Evolutionary conservation across 2,329 filamentous ascomycete genomes (phyloP).

Genomic region (Zalaria obscura): DNA sequence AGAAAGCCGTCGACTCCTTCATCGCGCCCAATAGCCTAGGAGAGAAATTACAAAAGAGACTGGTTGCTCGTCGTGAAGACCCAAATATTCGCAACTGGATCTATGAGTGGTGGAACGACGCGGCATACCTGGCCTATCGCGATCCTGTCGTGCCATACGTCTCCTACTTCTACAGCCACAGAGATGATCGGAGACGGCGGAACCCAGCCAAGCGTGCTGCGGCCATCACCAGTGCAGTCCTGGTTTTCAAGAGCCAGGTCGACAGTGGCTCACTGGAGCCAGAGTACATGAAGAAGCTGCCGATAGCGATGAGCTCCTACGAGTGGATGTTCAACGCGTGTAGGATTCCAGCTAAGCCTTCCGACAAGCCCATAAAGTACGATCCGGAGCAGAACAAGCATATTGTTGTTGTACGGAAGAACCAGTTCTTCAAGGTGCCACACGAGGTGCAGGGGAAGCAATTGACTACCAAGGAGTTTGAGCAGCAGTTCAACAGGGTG

Average conservation of each 20-base stretch:
- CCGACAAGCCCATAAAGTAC: constrained; percentile 76
- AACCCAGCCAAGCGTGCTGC: constrained; percentile 88
- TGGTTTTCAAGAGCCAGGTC: constrained; percentile 92
- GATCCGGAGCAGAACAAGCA: constrained; percentile 62
- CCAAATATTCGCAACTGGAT: constrained; percentile 86
- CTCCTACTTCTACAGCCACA: constrained; percentile 98
- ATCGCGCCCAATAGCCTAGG: constrained; percentile 75
- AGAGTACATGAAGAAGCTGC: constrained; percentile 96
- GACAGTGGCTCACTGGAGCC: constrained; percentile 74
- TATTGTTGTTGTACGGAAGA: constrained; percentile 83
- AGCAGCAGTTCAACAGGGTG: constrained; percentile 74
- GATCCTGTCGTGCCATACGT: constrained; percentile 96
- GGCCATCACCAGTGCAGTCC: constrained; percentile 67
- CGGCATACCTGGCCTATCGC: constrained; percentile 82
- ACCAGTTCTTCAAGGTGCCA: constrained; percentile 88
- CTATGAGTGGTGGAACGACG: constrained; percentile 95
- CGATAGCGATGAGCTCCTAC: constrained; percentile 97
- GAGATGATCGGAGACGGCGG: constrained; percentile 76
- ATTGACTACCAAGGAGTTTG: constrained; percentile 78
- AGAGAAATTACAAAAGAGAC: constrained; percentile 72
- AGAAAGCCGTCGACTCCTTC: constrained; percentile 78
- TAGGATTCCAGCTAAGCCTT: constrained; percentile 68
- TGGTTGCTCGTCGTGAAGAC: constrained; percentile 65
- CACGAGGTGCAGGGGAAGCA: constrained; percentile 72
- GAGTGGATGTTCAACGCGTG: constrained; percentile 97